These are phyloP conservation scores for Xylaria longipes DNA, from an alignment of 495 filamentous ascomycete species.

Conservation along the genomic window DNA sequence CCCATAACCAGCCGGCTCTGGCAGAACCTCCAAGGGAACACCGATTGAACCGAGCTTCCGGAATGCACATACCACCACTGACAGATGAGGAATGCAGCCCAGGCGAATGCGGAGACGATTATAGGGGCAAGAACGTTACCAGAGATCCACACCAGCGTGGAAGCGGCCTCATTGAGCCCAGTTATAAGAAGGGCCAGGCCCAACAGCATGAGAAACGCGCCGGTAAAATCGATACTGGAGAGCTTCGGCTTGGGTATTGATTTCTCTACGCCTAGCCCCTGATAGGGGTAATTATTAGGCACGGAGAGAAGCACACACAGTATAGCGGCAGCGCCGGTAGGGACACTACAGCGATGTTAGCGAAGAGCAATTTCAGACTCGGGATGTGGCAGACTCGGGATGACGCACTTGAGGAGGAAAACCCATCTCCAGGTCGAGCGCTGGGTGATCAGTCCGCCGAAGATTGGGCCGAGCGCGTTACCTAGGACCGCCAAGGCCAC, in stretches of 20 bases:
- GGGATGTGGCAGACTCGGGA: background rate
- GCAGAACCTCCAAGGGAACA: constrained; percentile 29
- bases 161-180: constrained; percentile 37
- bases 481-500: constrained; percentile 33
- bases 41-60: constrained; percentile 10
- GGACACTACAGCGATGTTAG: constrained; percentile 24
- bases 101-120: constrained; percentile 3
- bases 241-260: constrained; percentile 15
- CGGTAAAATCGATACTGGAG: constrained; percentile 23
- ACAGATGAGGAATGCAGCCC: constrained; percentile 11
- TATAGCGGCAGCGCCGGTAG: constrained; percentile 1
- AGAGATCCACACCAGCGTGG: constrained; percentile 29
- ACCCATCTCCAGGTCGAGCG: constrained; percentile 50
- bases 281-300: constrained; percentile 24
- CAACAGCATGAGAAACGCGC: constrained; percentile 30
- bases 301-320: constrained; percentile 12
- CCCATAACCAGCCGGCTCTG: constrained; percentile 23
- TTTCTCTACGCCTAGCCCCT: constrained; percentile 1
- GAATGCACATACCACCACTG: constrained; percentile 12
- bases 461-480: constrained; percentile 47
- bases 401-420: constrained; percentile 37
- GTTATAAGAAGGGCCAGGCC: constrained; percentile 30
- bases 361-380: background rate
- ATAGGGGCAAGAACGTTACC: constrained; percentile 27
- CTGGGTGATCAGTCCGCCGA: constrained; percentile 48